Base-by-base conservation (phyloP, 768 basidiomycete species). In the Termitomyces sp. region DNA sequence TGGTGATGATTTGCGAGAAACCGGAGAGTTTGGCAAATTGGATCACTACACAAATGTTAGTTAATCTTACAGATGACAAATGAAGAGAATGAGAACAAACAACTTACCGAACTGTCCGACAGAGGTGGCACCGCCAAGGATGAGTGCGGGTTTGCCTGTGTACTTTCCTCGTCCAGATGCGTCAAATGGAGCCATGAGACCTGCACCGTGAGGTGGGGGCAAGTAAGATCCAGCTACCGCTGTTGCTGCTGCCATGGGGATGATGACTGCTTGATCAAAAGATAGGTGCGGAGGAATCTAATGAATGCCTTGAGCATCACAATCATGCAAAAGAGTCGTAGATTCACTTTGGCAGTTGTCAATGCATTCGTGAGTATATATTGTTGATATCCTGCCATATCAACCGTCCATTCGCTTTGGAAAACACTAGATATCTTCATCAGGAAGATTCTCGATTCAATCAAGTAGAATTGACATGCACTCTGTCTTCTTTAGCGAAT, bases 401-500 rank as follows among this genome's bases (percentile, higher is more conserved):
- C 53, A 17, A 53, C 51, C 5, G 45, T 12, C 56, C 55, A 63
- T 4, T 40, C 40, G 15, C 60, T 58, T 45, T 59, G 60, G 45
- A 54, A 63, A 28, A 63, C 54, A 15, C 64, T 65, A 26, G 5
- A 42, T 11, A 21, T 17, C 2, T n/a, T 30, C 14, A 34, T 45
- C 6, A 26, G 6, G 17, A 45, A 28, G 2, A 35, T 38, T 2
- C 19, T 51, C 5, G 7, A 17, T 22, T 14, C 19, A 5, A 40
- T 21, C 24, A 44, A 28, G 24, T 32, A 45, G n/a, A 12, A 50
- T 11, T 30, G 24, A 62, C 76, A 60, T 67, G 80, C 79, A 84
- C 79, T 64, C 73, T 69, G 63, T 84, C 81, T 1, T 81, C 83
- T 34, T 71, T 71, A 54, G 74, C 70, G 62, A 82, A 77, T 32